phyloP scores from a whole-genome alignment of 1,284 basidiomycete species.

The Fomitiporia mediterranea region DNA sequence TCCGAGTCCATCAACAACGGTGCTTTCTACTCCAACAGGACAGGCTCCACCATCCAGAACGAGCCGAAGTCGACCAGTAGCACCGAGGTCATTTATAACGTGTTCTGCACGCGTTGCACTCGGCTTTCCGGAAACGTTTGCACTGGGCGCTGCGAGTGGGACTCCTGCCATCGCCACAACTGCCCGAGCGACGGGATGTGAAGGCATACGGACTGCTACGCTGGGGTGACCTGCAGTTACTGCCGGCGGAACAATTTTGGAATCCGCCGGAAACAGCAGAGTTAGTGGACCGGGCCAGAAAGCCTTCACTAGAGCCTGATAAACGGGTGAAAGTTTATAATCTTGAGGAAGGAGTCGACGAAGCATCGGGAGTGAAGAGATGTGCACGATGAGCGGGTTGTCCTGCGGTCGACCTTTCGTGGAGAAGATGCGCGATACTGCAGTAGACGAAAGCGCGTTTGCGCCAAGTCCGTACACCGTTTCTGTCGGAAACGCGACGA shows the following conservation, averaged over 20 bases:
- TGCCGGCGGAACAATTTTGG: constrained; percentile 50
- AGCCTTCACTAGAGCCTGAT: constrained; percentile 66
- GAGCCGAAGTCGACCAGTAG: constrained; percentile 58
- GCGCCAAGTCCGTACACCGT: constrained; percentile 98
- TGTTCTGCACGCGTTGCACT: constrained; percentile 92
- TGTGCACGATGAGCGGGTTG: constrained; percentile 97
- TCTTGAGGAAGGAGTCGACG: constrained; percentile 59
- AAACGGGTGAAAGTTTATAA: constrained; percentile 59
- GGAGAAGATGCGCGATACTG: constrained; percentile 75
- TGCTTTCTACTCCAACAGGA: constrained; percentile 90
- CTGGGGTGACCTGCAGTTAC: constrained; percentile 80
- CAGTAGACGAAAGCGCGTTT: constrained; percentile 65
- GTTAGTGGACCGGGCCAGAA: constrained; percentile 98
- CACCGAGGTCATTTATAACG: constrained; percentile 73
- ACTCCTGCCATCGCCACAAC: constrained; percentile 73
- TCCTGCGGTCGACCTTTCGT: constrained; percentile 93
- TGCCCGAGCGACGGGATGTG: constrained; percentile 88
- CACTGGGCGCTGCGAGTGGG: constrained; percentile 92
- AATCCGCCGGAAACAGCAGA: constrained; percentile 79
- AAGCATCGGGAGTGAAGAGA: constrained; percentile 85
- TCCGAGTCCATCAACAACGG: constrained; percentile 85
- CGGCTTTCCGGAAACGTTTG: constrained; percentile 92
- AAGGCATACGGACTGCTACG: constrained; percentile 92
- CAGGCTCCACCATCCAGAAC: constrained; percentile 95
- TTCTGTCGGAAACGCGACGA: constrained; percentile 94